Evolutionary conservation across 805 yeast species (phyloP), one percentile per base, ranked within the genome.

Genomic region (Candida glaebosa): DNA sequence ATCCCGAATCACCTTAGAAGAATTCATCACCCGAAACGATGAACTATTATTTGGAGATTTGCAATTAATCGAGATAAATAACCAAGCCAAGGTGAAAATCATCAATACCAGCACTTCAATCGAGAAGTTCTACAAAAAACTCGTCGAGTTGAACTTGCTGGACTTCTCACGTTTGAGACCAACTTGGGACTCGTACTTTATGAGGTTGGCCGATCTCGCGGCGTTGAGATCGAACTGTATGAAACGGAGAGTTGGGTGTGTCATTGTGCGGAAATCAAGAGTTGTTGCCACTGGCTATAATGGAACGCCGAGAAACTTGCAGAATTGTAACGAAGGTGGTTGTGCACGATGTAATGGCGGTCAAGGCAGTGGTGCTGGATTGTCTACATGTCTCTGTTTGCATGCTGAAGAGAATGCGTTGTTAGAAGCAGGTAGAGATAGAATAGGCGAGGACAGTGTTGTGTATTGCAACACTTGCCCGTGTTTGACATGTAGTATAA

Each of bases 391-490:
- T 60, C 63, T 93, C 37, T 93, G 99, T 60, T 64, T 93, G 25
- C 99, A 93, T 60, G 99, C 98, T 0, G 99, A 93, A 60, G 99
- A 93, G 53, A 93, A 93, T 60, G 98, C 99, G 0, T 67, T 93
- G 31, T 62, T 93, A 38, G 99, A 93, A 60, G 87, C 96, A 5
- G 99, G 99, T 1, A 73, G 97, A 48, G 96, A 86, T 49, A 69
- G 98, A 42, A 76, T 87, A 8, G 61, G 63, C 5, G 63, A 63
- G 8, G 56, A 51, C 16, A 81, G 87, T 6, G 81, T 79, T 0
- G 63, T 89, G 43, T 93, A 93, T 59, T 93, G 99, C 65, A 93
- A 93, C 60, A 93, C 99, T 0, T 87, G 99, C 55, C 99, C 99
- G 0, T 93, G 99, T 58, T 69, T 93, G 44, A 93, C 99, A 0